These are phyloP conservation scores for Fusarium clavum DNA, from an alignment of 2,329 filamentous ascomycete species.

Conservation along the genomic window DNA sequence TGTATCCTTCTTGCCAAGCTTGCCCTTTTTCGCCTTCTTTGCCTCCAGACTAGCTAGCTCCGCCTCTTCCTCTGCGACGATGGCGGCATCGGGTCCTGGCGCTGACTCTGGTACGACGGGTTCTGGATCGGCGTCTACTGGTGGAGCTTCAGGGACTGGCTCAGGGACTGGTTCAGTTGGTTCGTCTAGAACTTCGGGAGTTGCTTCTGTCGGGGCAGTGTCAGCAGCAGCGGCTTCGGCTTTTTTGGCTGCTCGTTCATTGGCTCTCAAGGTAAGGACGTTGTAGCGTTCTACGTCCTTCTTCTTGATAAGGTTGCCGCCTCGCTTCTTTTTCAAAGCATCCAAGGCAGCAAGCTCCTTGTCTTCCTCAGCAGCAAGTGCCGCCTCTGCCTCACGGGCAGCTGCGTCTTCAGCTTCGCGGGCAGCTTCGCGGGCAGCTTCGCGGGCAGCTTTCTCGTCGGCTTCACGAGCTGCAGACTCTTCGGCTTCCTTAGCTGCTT, in stretches of 20 bases:
- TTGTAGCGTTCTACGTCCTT: conserved; percentile 38
- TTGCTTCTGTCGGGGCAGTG: conserved; percentile 8
- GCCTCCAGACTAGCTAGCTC: conserved; percentile 37
- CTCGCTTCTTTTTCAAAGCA: conserved; percentile 41
- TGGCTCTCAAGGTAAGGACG: conserved; percentile 30
- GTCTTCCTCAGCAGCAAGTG: conserved; percentile 44
- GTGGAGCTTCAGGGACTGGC: conserved; percentile 10
- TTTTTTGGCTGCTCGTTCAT: conserved; percentile 44
- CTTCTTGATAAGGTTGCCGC: conserved; percentile 42
- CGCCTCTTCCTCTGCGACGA: conserved; percentile 37
- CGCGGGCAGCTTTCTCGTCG: conserved; percentile 25
- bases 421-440: conserved; percentile 29
- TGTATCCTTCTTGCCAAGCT: conserved; percentile 39
- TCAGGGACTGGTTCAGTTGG: conserved; percentile 27
- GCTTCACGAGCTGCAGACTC: conserved; percentile 45
- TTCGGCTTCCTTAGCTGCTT: conserved; percentile 37
- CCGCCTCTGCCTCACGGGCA: conserved; percentile 47
- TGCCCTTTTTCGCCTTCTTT: conserved; percentile 41
- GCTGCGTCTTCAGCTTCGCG: conserved; percentile 32
- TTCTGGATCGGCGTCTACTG: conserved; percentile 18
- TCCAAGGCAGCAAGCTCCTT: conserved; percentile 40
- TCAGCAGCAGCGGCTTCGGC: conserved; percentile 42
- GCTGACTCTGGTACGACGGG: conserved; percentile 10
- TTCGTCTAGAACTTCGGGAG: conserved; percentile 33
- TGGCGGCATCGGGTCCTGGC: conserved; percentile 30